These are phyloP conservation scores for Fonsecaea pedrosoi DNA, from an alignment of 2,329 filamentous ascomycete genomes.

Conservation along the genomic window DNA sequence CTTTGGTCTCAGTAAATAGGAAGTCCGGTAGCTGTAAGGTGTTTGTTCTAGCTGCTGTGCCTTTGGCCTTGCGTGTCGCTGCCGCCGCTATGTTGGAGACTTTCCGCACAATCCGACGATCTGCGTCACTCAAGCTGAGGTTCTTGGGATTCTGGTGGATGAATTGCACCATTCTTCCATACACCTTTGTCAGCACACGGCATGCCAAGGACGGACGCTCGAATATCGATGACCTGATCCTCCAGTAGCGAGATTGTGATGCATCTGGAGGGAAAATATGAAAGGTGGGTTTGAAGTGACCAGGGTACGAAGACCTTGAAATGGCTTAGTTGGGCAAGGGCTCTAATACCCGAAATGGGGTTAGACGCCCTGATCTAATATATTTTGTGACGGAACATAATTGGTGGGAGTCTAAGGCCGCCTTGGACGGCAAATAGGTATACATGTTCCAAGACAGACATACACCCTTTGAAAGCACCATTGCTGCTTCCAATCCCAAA, in stretches of 20 bases:
- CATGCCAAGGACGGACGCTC: neutral
- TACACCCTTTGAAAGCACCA: neutral
- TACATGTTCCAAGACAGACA: neutral
- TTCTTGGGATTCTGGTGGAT: conserved; percentile 24
- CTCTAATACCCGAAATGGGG: conserved; percentile 13
- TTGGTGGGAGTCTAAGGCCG: neutral
- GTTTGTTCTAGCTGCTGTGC: conserved; percentile 12
- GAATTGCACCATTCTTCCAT: conserved; percentile 21
- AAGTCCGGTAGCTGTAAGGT: conserved; percentile 22
- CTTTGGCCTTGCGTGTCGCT: conserved; percentile 25
- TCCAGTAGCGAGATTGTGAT: neutral
- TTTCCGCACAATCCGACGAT: conserved; percentile 27
- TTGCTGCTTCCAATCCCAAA: neutral
- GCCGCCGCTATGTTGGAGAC: conserved; percentile 25
- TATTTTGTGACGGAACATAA: neutral
- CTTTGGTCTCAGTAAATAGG: neutral
- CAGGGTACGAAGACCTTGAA: conserved; percentile 12
- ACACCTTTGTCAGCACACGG: neutral
- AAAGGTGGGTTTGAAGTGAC: conserved; percentile 2
- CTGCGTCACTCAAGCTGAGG: conserved; percentile 21
- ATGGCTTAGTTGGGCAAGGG: conserved; percentile 12
- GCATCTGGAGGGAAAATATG: neutral
- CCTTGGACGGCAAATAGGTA: neutral
- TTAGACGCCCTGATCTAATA: neutral
- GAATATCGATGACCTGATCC: neutral